Evolutionary conservation across 805 yeast species (phyloP), one percentile per base, ranked within the genome.

Genomic region (Saturnispora besseyi): DNA sequence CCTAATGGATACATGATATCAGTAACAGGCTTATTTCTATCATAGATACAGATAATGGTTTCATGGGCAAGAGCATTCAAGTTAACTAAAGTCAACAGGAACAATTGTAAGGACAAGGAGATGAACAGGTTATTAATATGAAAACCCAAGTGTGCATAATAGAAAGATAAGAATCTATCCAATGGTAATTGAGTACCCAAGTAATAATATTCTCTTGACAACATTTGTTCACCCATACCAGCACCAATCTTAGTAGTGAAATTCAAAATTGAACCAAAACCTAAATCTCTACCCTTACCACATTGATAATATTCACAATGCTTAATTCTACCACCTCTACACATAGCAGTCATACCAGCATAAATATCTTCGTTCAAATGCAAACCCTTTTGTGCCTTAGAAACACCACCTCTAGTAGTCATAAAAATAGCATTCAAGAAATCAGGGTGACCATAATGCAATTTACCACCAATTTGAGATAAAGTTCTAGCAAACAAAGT

Each of bases 161-260:
- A 85, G 73, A 85, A 85, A 9, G 91, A 82, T 55, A 85, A 74
- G 74, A 85, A 82, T 68, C 91, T 77, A 64, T 85, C 91, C 60
- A 85, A 68, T 41, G 91, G 93, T 55, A 85, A 70, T 62, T 82
- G 89, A 36, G 91, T 82, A 61, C 91, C 88, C 66, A 85, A 67
- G 66, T 84, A 84, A 68, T 81, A 85, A 65, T 85, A 85, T 65
- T 85, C 95, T 70, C 95, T 76, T 28, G 90, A 84, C 53, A 85
- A 71, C 82, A 85, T 82, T 66, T 85, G 95, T 68, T 85, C 95
- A 66, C 93, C 93, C 95, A 85, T 85, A 69, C 95, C 95, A 57
- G 93, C 90, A 68, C 95, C 95, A 76, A 85, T 84, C 69, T 85
- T 85, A 40, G 90, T 84, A 22, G 89, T 84, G 76, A 85, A 85